These are phyloP conservation scores for Trichoderma reesei DNA, from an alignment of 495 filamentous ascomycete genomes.

Conservation along the genomic window DNA sequence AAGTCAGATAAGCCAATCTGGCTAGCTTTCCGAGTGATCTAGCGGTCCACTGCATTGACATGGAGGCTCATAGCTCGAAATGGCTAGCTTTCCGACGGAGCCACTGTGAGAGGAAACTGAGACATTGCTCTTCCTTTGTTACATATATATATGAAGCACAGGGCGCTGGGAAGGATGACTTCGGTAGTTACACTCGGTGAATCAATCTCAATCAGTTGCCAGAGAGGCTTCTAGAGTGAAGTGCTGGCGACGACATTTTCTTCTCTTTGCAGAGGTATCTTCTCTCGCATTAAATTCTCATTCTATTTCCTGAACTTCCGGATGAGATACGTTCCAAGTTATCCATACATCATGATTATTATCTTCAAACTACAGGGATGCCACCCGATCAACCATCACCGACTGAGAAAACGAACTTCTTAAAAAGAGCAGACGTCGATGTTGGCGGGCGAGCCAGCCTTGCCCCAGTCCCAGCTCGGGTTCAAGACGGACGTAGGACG, in stretches of 20 bases:
- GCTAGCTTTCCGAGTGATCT: not conserved
- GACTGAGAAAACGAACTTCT: not conserved
- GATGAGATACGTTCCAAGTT: too few species aligned
- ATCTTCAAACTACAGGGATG: not conserved
- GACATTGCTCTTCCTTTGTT: not conserved
- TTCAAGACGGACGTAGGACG: not conserved
- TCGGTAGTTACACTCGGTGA: too few species aligned
- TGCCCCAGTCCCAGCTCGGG: not conserved
- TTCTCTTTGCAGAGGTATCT: too few species aligned
- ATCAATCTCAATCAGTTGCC: too few species aligned
- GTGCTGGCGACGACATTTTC: too few species aligned
- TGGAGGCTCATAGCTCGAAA: not conserved
- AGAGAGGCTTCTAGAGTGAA: too few species aligned
- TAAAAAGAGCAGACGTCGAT: slow-evolving; percentile 6
- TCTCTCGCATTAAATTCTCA: too few species aligned
- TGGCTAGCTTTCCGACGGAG: not conserved
- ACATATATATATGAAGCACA: not conserved
- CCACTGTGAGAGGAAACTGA: not conserved
- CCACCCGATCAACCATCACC: not conserved
- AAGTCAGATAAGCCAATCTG: not conserved
- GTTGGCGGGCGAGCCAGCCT: not conserved
- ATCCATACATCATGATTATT: not conserved
- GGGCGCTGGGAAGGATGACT: too few species aligned
- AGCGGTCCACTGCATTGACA: not conserved
- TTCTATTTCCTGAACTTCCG: too few species aligned